Evolutionary conservation across 116 monocot species (phyloP).

Genomic region (Iris pallida): DNA sequence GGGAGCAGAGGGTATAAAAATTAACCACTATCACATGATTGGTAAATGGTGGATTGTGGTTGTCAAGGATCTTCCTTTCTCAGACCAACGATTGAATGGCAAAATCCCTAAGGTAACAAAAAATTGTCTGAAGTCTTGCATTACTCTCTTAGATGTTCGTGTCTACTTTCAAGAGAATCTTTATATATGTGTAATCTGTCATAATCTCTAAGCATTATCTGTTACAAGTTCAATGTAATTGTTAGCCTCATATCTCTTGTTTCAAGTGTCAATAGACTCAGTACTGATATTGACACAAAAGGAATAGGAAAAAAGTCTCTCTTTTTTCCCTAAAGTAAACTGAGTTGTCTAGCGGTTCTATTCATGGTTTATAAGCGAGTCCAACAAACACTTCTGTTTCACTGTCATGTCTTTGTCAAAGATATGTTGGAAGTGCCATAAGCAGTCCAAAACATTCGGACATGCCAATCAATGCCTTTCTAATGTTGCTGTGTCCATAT

Average conservation of each 20-base stretch:
- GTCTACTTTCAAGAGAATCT: background rate
- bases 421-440: no score
- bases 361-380: no score
- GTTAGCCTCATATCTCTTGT: background rate
- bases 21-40: slow-evolving; percentile 54
- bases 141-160: background rate
- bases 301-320: no score
- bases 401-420: no score
- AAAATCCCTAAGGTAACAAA: slow-evolving; percentile 86
- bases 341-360: no score
- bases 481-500: no score
- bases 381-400: no score
- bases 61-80: slow-evolving; percentile 84
- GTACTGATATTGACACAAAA: background rate
- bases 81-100: slow-evolving; percentile 95
- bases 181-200: background rate
- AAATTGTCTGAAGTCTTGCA: background rate
- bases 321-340: no score
- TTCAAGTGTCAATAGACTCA: slow-evolving; percentile 1
- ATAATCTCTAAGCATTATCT: background rate
- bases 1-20: slow-evolving; percentile 53
- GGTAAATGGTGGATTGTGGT: slow-evolving; percentile 91
- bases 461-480: no score
- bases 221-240: background rate
- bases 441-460: no score